Base-by-base conservation (phyloP, 805 yeast genomes). In the Ogataea minuta region DNA sequence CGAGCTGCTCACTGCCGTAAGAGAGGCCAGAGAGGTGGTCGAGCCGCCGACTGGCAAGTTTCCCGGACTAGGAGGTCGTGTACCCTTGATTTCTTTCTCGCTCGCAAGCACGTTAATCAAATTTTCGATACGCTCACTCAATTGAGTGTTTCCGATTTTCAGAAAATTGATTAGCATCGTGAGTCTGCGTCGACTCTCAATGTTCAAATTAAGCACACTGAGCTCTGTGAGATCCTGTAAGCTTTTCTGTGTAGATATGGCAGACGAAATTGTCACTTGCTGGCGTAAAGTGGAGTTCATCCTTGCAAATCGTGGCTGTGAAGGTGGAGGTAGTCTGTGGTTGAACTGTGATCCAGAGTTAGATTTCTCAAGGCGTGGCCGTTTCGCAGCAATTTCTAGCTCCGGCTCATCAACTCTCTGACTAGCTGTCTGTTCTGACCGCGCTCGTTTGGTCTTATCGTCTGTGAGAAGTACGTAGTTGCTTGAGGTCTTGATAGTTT, bases 81-180 rank as follows among this genome's bases (percentile, higher is more conserved):
- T 31, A 19, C 31, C 23, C 30, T 47, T 41, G 20, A 39, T 42
- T 20, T 48, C 43, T 21, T 50, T 46, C 34, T 57, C 56, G 3
- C 38, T 39, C 35, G 60, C 64, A 19, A 63, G 57, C 12, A 50
- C 41, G 9, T 57, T 49, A 30, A 63, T 57, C 21, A 89, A 66
- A 42, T 70, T 72, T 38, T 70, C 70, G 13, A 89, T 84, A 48
- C 87, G 79, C 33, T 74, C 68, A 32, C 82, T 79, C 23, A 89
- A 70, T 52, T 83, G 87, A 41, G 77, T 78, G 54, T 87, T 89
- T 3, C 96, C 96, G 34, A 87, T 68, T 54, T 83, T 82, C 40
- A 89, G 67, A 36, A 90, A 70, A 50, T 88, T 90, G 32, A 90
- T 70, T 52, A 95, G 79, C 54, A 91, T 84, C 25, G 84, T 80